phyloP scores from a whole-genome alignment of 768 basidiomycete species.

The Pleurotus platypus region DNA sequence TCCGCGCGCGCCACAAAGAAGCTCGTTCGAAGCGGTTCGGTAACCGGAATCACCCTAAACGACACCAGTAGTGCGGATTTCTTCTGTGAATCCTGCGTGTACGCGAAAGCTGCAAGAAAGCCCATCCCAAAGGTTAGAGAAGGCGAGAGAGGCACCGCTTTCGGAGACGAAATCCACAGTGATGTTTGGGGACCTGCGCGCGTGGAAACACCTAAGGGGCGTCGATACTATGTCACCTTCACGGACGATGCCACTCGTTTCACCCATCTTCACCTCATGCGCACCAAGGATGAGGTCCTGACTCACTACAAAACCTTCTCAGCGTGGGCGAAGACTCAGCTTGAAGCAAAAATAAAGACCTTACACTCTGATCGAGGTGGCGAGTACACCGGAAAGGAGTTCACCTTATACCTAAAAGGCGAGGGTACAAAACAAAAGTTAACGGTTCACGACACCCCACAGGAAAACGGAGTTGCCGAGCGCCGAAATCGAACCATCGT shows the following conservation, averaged over 20 bases:
- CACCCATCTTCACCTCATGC: conserved; percentile 24
- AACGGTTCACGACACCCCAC: conserved; percentile 38
- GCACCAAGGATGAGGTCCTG: conserved; percentile 25
- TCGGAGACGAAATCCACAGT: conserved; percentile 33
- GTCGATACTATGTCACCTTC: conserved; percentile 31
- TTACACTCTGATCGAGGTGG: conserved; percentile 40
- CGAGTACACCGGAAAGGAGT: conserved; percentile 33
- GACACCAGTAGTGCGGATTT: conserved; percentile 14
- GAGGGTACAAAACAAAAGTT: conserved; percentile 35
- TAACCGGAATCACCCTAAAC: no score
- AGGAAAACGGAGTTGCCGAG: conserved; percentile 43
- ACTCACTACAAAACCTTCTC: conserved; percentile 22
- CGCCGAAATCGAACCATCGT: conserved; percentile 31
- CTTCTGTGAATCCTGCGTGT: conserved; percentile 40
- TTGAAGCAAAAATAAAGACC: conserved; percentile 16
- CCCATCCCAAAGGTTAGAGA: conserved; percentile 21
- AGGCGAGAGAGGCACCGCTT: conserved; percentile 19
- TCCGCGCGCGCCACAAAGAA: conserved; percentile 11
- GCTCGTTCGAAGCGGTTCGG: not conserved
- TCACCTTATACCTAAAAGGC: conserved; percentile 23
- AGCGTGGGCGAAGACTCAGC: conserved; percentile 18
- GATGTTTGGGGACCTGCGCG: conserved; percentile 45
- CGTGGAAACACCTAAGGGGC: conserved; percentile 18
- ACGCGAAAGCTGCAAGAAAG: conserved; percentile 35
- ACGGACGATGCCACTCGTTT: conserved; percentile 28